Base-by-base conservation (phyloP, 352 stramenopile species). In the Phytophthora nicotianae region DNA sequence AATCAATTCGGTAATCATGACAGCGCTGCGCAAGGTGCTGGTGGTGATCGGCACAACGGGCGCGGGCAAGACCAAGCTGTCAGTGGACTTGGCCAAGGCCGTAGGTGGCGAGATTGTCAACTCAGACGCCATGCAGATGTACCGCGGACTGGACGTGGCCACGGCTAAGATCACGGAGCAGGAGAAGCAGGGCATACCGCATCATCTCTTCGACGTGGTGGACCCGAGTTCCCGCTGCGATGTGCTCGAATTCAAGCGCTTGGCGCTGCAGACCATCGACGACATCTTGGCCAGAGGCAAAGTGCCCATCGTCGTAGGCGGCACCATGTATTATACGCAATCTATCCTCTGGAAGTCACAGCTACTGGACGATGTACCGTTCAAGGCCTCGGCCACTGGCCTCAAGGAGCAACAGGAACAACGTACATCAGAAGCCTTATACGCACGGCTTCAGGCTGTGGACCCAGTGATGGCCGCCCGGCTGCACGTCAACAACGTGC, bases 251-350 rank as follows among this genome's bases (percentile, higher is more conserved):
- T 97, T 91, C 68, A 91, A 95, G 66, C 64, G 80, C 6, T 52
- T 80, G 32, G 90, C 91, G 26, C 58, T 94, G 55, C 41, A 64
- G 11, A 71, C 77, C 51, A 97, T 97, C 49, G 79, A 96, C 17
- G 87, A 96, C 38, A 89, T 97, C 11, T 59, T 91, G 47, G 73
- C 72, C 38, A 73, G 87, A n/a, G 90, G 89, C 40, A 97, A 96
- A 54, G 73, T 97, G 32, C 91, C 91, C 3, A 93, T 97, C 42
- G 73, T 97, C n/a, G 90, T 97, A 9, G 91, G 91, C 23, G 91
- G 91, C 43, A 97, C 91, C 29, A 93, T 97, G 79, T 97, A 97
- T 71, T 97, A 97, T 72, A 95, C 90, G 49, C 91, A 97, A 62
- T 88, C 85, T 19, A 75, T 97, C 29, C 72, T 97, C 29, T 97